phyloP scores from a whole-genome alignment of 164 flowering plant species.

The Stephania japonica region DNA sequence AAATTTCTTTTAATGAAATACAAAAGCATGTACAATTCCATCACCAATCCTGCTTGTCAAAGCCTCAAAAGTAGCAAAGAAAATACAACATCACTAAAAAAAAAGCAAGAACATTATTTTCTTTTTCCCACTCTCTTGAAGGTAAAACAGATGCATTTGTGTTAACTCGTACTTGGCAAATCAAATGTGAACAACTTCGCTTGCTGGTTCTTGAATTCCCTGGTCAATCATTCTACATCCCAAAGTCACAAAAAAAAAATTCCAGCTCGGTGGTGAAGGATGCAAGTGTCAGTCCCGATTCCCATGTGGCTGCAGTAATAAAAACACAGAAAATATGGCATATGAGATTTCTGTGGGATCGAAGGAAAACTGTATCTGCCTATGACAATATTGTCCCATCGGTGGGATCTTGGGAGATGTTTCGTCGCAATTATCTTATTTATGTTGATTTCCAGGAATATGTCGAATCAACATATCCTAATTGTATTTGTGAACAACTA shows the following conservation, averaged over 20 bases:
- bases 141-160: not conserved
- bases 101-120: not conserved
- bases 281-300: conserved; percentile 27
- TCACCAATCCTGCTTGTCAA: conserved; percentile 2
- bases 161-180: not conserved
- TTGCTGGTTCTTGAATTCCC: not conserved
- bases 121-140: not conserved
- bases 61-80: not conserved
- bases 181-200: not conserved
- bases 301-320: conserved; percentile 43
- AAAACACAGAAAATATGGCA: conserved; percentile 3
- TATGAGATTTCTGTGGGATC: not conserved
- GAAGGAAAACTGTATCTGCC: not conserved
- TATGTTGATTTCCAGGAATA: not conserved
- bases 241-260: not conserved
- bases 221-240: conserved; percentile 6
- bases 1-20: conserved; percentile 4
- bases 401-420: not conserved
- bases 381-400: not conserved
- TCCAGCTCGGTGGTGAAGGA: conserved; percentile 9
- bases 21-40: conserved; percentile 4
- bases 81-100: not conserved
- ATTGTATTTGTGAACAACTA: not conserved
- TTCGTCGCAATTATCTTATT: not conserved
- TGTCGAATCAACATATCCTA: not conserved